These are phyloP conservation scores for Aspergillus asperescens DNA, from an alignment of 495 filamentous ascomycete species.

Conservation along the genomic window DNA sequence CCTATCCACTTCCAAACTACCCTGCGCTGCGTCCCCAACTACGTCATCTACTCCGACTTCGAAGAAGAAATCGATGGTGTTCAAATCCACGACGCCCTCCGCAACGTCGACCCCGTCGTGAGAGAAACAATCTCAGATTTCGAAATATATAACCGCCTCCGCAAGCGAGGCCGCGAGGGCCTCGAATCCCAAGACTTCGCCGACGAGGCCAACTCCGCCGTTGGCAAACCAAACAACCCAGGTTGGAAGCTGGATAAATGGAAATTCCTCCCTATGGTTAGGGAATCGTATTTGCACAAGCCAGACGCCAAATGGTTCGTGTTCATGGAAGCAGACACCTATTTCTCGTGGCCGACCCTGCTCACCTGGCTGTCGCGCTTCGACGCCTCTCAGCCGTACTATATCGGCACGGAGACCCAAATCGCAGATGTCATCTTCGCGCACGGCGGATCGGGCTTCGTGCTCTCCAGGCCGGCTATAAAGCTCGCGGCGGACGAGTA, in stretches of 20 bases:
- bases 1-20: slow-evolving; percentile 43
- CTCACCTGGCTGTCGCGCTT: slow-evolving; percentile 51
- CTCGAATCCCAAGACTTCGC: slow-evolving; percentile 37
- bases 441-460: slow-evolving; percentile 64
- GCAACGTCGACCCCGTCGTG: slow-evolving; percentile 32
- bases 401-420: slow-evolving; percentile 55
- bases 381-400: slow-evolving; percentile 46
- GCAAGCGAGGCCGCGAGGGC: slow-evolving; percentile 34
- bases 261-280: slow-evolving; percentile 55
- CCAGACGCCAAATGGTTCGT: slow-evolving; percentile 59
- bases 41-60: slow-evolving; percentile 46
- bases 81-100: slow-evolving; percentile 45
- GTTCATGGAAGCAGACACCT: slow-evolving; percentile 66
- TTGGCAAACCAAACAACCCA: slow-evolving; percentile 44
- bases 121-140: slow-evolving; percentile 43
- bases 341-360: slow-evolving; percentile 58
- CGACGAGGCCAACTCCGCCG: slow-evolving; percentile 42
- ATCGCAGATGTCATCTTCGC: slow-evolving; percentile 54
- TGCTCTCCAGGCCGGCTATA: slow-evolving; percentile 55
- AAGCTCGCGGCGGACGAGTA: slow-evolving; percentile 41
- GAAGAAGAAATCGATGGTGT: slow-evolving; percentile 40
- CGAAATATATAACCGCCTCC: slow-evolving; percentile 48
- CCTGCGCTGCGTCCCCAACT: slow-evolving; percentile 42
- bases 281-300: slow-evolving; percentile 38
- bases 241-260: slow-evolving; percentile 57